Evolutionary conservation across 1,284 basidiomycete genomes (phyloP).

Genomic region (Sporisorium graminicola): DNA sequence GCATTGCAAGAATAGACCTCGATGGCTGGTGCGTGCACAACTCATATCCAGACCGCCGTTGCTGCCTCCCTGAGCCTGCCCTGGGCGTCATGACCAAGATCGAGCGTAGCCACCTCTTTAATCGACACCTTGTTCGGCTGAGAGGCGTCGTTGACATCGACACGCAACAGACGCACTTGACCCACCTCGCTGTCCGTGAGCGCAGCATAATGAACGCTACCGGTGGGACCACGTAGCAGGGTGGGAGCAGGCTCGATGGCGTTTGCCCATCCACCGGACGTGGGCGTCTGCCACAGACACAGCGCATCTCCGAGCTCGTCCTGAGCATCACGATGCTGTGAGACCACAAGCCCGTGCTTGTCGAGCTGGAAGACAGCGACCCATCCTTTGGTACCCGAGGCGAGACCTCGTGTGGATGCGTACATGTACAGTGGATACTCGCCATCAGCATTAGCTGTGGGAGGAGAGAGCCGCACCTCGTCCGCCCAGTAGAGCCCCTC

Average conservation of each 20-base stretch:
- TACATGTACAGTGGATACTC: constrained; percentile 61
- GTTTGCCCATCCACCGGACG: constrained; percentile 71
- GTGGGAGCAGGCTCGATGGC: constrained; percentile 70
- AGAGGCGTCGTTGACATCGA: constrained; percentile 31
- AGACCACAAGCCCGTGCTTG: constrained; percentile 55
- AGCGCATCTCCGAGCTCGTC: constrained; percentile 31
- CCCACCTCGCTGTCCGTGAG: constrained; percentile 70
- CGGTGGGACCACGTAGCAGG: constrained; percentile 28
- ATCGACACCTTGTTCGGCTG: constrained; percentile 24
- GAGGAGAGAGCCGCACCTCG: constrained; percentile 69
- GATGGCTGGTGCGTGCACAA: background rate
- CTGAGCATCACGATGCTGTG: constrained; percentile 7
- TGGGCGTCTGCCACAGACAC: constrained; percentile 67
- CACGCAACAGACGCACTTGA: constrained; percentile 66
- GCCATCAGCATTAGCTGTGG: constrained; percentile 15
- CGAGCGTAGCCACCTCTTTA: constrained; percentile 59
- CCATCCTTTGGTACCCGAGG: constrained; percentile 66
- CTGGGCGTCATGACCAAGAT: constrained; percentile 34
- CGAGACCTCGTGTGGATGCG: constrained; percentile 70
- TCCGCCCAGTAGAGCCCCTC: constrained; percentile 68
- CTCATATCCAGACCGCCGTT: constrained; percentile 50
- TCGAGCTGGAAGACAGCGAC: constrained; percentile 68
- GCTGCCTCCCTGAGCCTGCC: constrained; percentile 46
- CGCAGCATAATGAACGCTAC: constrained; percentile 60
- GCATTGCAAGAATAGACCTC: background rate